Base-by-base conservation (phyloP, 2,329 filamentous ascomycete genomes). In the Nigrospora sphaerica region DNA sequence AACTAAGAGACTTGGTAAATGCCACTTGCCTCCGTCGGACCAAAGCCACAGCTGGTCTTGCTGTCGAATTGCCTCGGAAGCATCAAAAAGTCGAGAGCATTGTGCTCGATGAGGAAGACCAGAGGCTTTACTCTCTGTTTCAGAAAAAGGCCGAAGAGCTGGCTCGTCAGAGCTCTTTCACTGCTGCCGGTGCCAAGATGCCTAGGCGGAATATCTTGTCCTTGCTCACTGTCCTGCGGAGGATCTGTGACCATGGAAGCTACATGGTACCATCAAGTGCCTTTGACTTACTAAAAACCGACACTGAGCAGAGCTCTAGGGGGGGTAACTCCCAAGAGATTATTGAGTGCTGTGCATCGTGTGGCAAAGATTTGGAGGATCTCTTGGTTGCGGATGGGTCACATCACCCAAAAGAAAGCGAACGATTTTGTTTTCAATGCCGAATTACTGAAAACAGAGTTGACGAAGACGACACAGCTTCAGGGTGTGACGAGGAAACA, bases 21-120 rank as follows among this genome's bases (percentile, higher is more conserved):
- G 57, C 58, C 17, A 61, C 56, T 0, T 62, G 58, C 42, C 49
- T 64, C 18, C 57, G 62, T 28, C 48, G 61, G 36, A 62, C 54
- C 12, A 64, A 61, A 42, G 33, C 17, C 18, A 31, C 34, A 19
- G 48, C n/a, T 39, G 32, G 31, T 16, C 33, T 34, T 19, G 46
- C n/a, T 36, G 3, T 57, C 31, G 40, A 48, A 16, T 46, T 61
- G 34, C 55, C 54, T 6, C 42, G 39, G 3, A 48, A 47, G 16
- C 45, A 17, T 12, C 51, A 52, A 37, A 38, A 18, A 16, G 38
- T 47, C 12, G 48, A 52, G 43, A n/a, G 33, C 13, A 44, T 59
- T 11, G 39, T 49, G 4, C 37, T 61, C 7, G 16, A 18, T 32
- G 11, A 37, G 14, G 39, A 42, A 7, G 39, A 46, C 2, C 17